These are phyloP conservation scores for Aspergillus sp. DNA, from an alignment of 2,329 filamentous ascomycete species.

Conservation along the genomic window DNA sequence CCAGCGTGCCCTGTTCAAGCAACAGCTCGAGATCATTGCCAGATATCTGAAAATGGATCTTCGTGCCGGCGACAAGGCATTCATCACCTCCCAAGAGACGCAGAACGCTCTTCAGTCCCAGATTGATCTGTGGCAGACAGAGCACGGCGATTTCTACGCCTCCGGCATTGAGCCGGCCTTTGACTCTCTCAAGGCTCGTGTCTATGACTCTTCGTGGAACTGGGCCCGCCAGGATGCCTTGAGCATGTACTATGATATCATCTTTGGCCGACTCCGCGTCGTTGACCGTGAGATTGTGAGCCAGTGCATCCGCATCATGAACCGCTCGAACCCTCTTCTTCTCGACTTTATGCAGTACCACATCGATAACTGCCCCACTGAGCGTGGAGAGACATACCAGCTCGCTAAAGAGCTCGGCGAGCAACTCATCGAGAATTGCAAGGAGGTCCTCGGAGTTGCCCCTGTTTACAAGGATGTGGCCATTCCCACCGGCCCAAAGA, in stretches of 20 bases:
- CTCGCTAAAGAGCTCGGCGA: conserved; percentile 91
- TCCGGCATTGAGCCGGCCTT: conserved; percentile 90
- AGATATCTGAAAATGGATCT: conserved; percentile 96
- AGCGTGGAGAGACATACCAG: conserved; percentile 93
- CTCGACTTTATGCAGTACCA: conserved; percentile 99
- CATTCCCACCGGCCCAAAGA: conserved; percentile 81
- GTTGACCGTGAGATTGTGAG: conserved; percentile 97
- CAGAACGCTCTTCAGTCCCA: conserved; percentile 83
- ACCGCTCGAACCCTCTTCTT: conserved; percentile 88
- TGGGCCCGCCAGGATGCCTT: conserved; percentile 97
- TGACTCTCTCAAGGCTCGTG: conserved; percentile 82
- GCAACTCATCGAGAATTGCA: conserved; percentile 95
- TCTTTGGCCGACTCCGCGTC: conserved; percentile 85
- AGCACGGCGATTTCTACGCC: conserved; percentile 95
- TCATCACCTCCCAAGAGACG: conserved; percentile 67
- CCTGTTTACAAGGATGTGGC: conserved; percentile 96
- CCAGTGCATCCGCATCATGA: conserved; percentile 98
- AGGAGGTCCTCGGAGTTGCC: conserved; percentile 71
- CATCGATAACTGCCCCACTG: conserved; percentile 95
- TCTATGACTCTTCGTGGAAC: conserved; percentile 98
- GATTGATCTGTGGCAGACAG: conserved; percentile 85
- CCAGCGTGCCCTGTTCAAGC: conserved; percentile 91
- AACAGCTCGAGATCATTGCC: conserved; percentile 90
- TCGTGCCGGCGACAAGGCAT: conserved; percentile 90
- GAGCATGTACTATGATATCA: conserved; percentile 98